Percentiles rank a stretch among this genome's conserved stretches.
phyloP scores from a whole-genome alignment of 495 filamentous ascomycete species.

The Penicillium samsonianum region DNA sequence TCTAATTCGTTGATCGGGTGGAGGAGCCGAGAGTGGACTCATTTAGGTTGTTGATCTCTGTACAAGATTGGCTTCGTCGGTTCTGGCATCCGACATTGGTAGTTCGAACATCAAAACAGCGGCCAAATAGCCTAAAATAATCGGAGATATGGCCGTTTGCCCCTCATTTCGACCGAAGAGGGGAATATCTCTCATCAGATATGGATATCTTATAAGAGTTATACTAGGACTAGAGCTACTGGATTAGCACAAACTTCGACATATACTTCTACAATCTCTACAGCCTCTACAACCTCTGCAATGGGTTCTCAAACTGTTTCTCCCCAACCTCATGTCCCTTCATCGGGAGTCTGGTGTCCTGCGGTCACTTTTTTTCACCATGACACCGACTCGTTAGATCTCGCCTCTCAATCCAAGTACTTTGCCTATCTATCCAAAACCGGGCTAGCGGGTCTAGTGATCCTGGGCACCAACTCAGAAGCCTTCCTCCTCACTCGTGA shows the following conservation, averaged over 20 bases:
- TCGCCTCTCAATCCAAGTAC: slow-evolving; percentile 51
- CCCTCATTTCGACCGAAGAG: slow-evolving; percentile 7
- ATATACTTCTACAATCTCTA: too few relatives aligned
- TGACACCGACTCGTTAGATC: slow-evolving; percentile 50
- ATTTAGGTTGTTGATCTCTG: not conserved
- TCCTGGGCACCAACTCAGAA: slow-evolving; percentile 66
- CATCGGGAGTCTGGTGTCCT: slow-evolving; percentile 39
- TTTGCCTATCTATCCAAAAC: slow-evolving; percentile 56
- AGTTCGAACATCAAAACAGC: not conserved
- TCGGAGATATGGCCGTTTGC: not conserved
- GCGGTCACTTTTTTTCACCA: slow-evolving; percentile 56
- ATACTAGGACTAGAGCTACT: not conserved
- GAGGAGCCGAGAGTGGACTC: not conserved
- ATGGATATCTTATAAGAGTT: not conserved
- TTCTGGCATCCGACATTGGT: slow-evolving; percentile 6
- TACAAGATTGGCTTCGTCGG: slow-evolving; percentile 1
- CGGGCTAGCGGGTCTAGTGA: slow-evolving; percentile 57
- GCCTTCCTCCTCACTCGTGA: slow-evolving; percentile 63
- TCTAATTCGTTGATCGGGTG: not conserved
- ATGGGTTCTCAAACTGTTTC: slow-evolving; percentile 20
- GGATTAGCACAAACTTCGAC: too few relatives aligned
- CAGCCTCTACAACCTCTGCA: not conserved
- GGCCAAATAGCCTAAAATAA: not conserved
- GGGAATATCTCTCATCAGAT: not conserved
- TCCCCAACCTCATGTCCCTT: slow-evolving; percentile 26